phyloP scores from a whole-genome alignment of 768 basidiomycete genomes.

The Kwoniella newhampshirensis region DNA sequence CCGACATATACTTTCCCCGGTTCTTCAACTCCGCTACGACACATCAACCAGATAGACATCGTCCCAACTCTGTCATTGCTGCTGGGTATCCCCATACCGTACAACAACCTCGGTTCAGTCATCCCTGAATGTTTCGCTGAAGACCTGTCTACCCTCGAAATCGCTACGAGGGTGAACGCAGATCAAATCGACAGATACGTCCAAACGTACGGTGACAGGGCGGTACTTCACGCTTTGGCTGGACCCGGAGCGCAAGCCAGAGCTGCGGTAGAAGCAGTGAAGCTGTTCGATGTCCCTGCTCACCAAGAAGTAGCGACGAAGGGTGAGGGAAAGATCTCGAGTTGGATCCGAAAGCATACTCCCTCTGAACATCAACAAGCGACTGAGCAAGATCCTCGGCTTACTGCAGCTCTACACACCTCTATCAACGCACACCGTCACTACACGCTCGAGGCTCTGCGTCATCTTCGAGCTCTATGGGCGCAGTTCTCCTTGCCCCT shows the following conservation, averaged over 20 bases:
- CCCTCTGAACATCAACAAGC: background rate
- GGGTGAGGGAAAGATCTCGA: background rate
- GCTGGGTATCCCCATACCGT: slow-evolving; percentile 89
- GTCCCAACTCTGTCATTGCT: slow-evolving; percentile 83
- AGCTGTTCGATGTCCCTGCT: no score
- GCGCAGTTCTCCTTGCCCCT: slow-evolving; percentile 83
- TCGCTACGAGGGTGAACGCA: slow-evolving; percentile 69
- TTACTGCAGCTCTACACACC: slow-evolving; percentile 7
- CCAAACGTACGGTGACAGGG: slow-evolving; percentile 72
- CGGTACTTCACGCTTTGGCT: slow-evolving; percentile 62
- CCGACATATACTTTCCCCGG: slow-evolving; percentile 43
- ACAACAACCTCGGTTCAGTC: slow-evolving; percentile 86
- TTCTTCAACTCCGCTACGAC: slow-evolving; percentile 57
- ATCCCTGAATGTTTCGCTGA: slow-evolving; percentile 81
- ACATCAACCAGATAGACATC: slow-evolving; percentile 89
- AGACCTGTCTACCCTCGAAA: slow-evolving; percentile 53
- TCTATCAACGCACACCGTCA: slow-evolving; percentile 50
- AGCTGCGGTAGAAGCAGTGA: slow-evolving; percentile 28
- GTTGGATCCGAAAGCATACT: slow-evolving; percentile 14
- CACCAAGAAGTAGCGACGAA: no score
- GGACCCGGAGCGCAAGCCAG: slow-evolving; percentile 55
- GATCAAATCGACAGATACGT: slow-evolving; percentile 76
- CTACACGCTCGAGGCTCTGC: slow-evolving; percentile 66
- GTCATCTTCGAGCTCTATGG: slow-evolving; percentile 81
- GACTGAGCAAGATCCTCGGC: no score